These are phyloP conservation scores for Tieghemostelium lacteum DNA, from an alignment of 78 protist species.

Conservation along the genomic window DNA sequence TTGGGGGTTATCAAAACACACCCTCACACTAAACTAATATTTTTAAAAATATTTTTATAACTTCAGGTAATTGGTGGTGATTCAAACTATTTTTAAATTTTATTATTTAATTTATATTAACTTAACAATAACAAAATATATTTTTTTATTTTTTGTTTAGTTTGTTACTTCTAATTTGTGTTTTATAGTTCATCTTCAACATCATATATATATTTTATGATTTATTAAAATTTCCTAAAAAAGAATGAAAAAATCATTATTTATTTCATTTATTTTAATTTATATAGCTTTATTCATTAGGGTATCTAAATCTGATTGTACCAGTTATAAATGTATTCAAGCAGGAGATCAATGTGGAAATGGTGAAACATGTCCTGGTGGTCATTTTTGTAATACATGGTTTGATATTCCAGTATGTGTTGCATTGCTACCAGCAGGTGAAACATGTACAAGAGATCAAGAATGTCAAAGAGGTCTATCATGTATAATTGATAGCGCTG, in stretches of 20 bases:
- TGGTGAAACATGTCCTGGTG: not conserved
- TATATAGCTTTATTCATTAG: not conserved
- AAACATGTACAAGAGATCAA: not conserved
- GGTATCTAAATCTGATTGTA: not conserved
- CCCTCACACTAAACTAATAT: no score
- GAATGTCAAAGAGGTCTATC: slow-evolving; percentile 27
- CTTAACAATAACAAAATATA: no score
- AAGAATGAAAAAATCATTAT: not conserved
- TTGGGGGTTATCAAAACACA: no score
- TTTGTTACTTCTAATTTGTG: no score
- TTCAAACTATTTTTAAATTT: no score
- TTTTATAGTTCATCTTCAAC: no score
- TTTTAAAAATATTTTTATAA: no score
- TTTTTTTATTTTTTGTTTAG: no score
- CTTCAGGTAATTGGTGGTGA: no score
- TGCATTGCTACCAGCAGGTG: not conserved
- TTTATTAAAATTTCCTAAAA: not conserved
- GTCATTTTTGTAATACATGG: not conserved
- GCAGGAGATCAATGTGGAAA: not conserved
- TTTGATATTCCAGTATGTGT: slow-evolving; percentile 1
- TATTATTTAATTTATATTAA: no score
- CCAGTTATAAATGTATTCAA: slow-evolving; percentile 9
- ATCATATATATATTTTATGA: not conserved
- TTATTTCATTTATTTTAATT: not conserved
- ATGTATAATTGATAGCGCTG: not conserved